A percentile compares a stretch with the other conserved stretches of the same genome.
Evolutionary conservation across 768 basidiomycete species (phyloP).

Genomic region (Russula brevipes): DNA sequence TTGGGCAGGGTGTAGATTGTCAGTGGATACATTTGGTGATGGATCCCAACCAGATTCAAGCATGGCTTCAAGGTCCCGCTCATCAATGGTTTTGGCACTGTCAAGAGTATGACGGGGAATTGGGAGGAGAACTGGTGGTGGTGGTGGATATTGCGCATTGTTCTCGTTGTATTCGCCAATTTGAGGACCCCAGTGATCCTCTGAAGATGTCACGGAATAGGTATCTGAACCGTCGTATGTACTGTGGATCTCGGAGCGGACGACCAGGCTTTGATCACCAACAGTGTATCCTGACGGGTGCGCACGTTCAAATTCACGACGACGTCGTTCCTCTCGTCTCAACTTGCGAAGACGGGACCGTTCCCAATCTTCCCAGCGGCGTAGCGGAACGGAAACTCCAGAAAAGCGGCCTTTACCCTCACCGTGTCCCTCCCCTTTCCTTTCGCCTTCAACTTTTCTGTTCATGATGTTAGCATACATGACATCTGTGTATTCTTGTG

Average conservation of each 20-base stretch:
- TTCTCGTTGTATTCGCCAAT: slow-evolving; percentile 95
- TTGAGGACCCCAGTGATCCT: slow-evolving; percentile 93
- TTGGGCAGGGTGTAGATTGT: slow-evolving; percentile 30
- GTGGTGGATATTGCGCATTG: slow-evolving; percentile 70
- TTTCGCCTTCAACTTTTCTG: slow-evolving; percentile 95
- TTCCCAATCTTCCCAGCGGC: slow-evolving; percentile 99
- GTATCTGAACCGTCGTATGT: slow-evolving; percentile 80
- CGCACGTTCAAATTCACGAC: slow-evolving; percentile 73
- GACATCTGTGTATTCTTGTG: neutral
- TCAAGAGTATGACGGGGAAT: slow-evolving; percentile 38
- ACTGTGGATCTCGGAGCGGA: slow-evolving; percentile 44
- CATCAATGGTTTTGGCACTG: slow-evolving; percentile 49
- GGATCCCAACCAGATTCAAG: slow-evolving; percentile 85
- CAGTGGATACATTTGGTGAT: slow-evolving; percentile 40
- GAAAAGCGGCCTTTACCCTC: slow-evolving; percentile 49
- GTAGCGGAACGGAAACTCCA: slow-evolving; percentile 71
- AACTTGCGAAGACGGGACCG: slow-evolving; percentile 88
- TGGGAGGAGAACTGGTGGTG: slow-evolving; percentile 63
- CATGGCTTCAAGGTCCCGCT: slow-evolving; percentile 85
- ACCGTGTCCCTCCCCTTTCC: slow-evolving; percentile 72
- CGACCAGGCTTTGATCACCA: slow-evolving; percentile 56
- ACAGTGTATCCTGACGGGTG: slow-evolving; percentile 64
- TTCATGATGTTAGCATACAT: slow-evolving; percentile 14
- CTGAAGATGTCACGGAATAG: slow-evolving; percentile 74
- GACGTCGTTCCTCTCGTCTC: slow-evolving; percentile 76